Percentiles rank a stretch among this genome's conserved stretches.
Conservation (phyloP, 805 yeast genomes). For the Barnettozyma vustinii region DNA sequence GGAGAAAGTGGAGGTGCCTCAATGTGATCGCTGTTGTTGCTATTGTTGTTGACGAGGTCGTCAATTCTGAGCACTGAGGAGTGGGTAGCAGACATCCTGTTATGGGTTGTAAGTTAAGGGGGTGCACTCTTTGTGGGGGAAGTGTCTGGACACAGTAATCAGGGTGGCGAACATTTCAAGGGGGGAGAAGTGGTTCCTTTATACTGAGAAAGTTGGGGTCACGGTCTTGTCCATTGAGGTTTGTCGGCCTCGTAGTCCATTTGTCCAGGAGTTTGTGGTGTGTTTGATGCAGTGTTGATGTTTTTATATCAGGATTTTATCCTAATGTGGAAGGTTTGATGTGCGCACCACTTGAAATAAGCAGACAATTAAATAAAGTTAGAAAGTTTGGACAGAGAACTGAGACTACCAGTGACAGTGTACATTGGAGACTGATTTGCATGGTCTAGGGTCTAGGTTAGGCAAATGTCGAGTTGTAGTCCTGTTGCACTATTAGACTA, state of each 20-base stretch:
- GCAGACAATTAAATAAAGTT: neutral
- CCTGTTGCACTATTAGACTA: neutral
- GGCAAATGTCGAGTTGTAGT: neutral
- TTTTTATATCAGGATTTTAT: slow-evolving; percentile 4
- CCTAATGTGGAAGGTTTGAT: slow-evolving; percentile 1
- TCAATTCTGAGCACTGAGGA: neutral
- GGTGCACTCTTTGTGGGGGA: neutral
- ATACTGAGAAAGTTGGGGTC: neutral
- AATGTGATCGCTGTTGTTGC: neutral
- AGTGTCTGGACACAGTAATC: neutral
- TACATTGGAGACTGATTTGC: neutral
- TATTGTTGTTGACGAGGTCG: slow-evolving; percentile 1
- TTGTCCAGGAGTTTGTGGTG: neutral
- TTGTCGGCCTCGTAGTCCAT: neutral
- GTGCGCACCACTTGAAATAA: neutral
- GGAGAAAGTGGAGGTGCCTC: slow-evolving; percentile 6
- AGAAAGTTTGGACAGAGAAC: neutral
- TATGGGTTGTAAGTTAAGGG: neutral
- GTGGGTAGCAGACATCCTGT: neutral
- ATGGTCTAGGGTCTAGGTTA: neutral
- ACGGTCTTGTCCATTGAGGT: neutral
- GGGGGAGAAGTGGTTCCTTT: neutral
- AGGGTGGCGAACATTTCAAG: neutral
- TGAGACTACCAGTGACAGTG: neutral
- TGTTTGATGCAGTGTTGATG: slow-evolving; percentile 3